Percentiles rank a stretch among this genome's conserved stretches.
Evolutionary conservation across 805 yeast species (phyloP).

Genomic region (Starmera caribaea): DNA sequence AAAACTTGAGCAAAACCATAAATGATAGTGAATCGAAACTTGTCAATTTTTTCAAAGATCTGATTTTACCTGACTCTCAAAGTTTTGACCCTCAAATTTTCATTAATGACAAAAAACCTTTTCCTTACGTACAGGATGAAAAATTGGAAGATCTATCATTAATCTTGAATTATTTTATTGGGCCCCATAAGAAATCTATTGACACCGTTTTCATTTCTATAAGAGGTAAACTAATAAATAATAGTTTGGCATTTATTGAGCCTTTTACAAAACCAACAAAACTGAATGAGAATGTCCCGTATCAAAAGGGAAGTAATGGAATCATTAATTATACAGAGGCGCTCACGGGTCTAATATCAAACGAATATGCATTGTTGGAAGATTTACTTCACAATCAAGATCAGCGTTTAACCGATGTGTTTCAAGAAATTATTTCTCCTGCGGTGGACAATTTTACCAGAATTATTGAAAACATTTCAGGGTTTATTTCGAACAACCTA

Average conservation of each 20-base stretch:
- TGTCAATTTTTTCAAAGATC: conserved; percentile 36
- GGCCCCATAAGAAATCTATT: conserved; percentile 17
- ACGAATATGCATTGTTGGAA: conserved; percentile 37
- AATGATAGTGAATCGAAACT: conserved; percentile 47
- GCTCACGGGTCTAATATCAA: conserved; percentile 35
- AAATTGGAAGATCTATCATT: conserved; percentile 27
- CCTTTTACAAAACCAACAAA: conserved; percentile 33
- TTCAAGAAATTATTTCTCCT: conserved; percentile 24
- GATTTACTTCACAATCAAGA: conserved; percentile 22
- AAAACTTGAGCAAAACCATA: conserved; percentile 47
- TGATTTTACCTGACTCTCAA: conserved; percentile 28
- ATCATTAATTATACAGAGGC: conserved; percentile 45
- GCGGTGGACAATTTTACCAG: conserved; percentile 28
- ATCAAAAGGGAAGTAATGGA: conserved; percentile 54
- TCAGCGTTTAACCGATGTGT: conserved; percentile 18
- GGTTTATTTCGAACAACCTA: conserved; percentile 30
- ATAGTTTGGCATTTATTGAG: conserved; percentile 35
- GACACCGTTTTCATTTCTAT: conserved; percentile 29
- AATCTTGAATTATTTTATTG: conserved; percentile 38
- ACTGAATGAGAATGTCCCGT: conserved; percentile 34
- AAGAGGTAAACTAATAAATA: conserved; percentile 31
- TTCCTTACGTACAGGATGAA: conserved; percentile 29
- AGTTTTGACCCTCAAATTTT: conserved; percentile 37
- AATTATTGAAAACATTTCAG: conserved; percentile 28
- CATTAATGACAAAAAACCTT: conserved; percentile 29